Evolutionary conservation across 768 basidiomycete genomes (phyloP).

Genomic region (Suillus variegatus): DNA sequence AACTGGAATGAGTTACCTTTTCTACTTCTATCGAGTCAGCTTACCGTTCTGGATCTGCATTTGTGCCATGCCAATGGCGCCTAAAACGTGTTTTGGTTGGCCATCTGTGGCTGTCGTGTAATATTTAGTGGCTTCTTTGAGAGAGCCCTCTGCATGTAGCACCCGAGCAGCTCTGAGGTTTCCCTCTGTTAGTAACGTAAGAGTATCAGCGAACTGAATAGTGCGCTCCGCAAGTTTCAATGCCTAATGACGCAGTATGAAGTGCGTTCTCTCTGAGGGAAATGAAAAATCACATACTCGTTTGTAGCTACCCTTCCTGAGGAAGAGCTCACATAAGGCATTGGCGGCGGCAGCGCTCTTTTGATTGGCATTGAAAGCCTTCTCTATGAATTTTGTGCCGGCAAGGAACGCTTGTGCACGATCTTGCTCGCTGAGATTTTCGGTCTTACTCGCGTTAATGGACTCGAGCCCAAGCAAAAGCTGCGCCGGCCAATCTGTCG

Average conservation of each 20-base stretch:
- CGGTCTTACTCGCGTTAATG: slow-evolving; percentile 82
- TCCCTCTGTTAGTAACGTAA: slow-evolving; percentile 82
- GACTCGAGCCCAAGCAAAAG: slow-evolving; percentile 85
- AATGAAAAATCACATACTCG: slow-evolving; percentile 43
- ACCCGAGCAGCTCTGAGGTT: slow-evolving; percentile 83
- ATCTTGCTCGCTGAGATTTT: slow-evolving; percentile 61
- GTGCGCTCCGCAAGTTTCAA: slow-evolving; percentile 93
- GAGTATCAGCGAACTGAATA: slow-evolving; percentile 90
- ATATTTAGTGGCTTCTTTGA: slow-evolving; percentile 67
- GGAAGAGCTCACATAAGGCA: slow-evolving; percentile 76
- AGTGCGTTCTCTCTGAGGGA: not conserved
- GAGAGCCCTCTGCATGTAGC: slow-evolving; percentile 68
- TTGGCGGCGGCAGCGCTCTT: slow-evolving; percentile 71
- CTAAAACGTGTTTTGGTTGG: slow-evolving; percentile 73
- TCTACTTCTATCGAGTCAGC: slow-evolving; percentile 11
- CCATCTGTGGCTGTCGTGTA: slow-evolving; percentile 68
- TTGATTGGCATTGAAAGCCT: slow-evolving; percentile 70
- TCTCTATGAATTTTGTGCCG: slow-evolving; percentile 73
- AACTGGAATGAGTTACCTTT: slow-evolving; percentile 8
- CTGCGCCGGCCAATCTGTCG: slow-evolving; percentile 74
- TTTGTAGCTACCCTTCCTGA: slow-evolving; percentile 66
- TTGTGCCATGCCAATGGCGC: slow-evolving; percentile 84
- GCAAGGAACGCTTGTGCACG: slow-evolving; percentile 58
- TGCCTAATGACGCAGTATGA: slow-evolving; percentile 46
- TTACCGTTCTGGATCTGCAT: slow-evolving; percentile 85